Percentiles rank a stretch among this genome's conserved stretches.
phyloP scores from a whole-genome alignment of 768 basidiomycete species.

The Strobilomyces dryophilus region DNA sequence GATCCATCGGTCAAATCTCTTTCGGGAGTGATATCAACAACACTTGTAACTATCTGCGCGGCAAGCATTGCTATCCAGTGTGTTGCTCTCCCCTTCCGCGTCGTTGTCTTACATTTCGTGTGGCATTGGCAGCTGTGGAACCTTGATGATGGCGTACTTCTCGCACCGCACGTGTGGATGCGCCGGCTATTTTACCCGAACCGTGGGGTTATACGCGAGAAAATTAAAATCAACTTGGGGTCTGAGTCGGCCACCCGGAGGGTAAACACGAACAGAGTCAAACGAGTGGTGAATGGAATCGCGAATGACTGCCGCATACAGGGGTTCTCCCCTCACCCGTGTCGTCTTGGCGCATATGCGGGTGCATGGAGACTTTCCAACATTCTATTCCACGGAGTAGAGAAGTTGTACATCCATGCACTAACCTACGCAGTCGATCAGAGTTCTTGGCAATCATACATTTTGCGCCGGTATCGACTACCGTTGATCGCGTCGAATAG shows the following conservation, averaged over 20 bases:
- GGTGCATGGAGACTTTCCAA: neutral
- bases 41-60: conserved; percentile 16
- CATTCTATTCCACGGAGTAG: neutral
- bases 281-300: neutral
- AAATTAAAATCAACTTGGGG: neutral
- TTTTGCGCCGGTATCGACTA: neutral
- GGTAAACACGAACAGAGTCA: neutral
- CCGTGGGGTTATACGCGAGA: conserved; percentile 18
- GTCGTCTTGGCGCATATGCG: no score
- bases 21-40: conserved; percentile 23
- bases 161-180: conserved; percentile 21
- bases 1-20: conserved; percentile 26
- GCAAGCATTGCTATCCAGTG: conserved; percentile 24
- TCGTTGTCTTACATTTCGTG: neutral
- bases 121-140: conserved; percentile 14
- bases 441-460: no score
- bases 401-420: neutral
- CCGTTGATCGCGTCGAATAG: neutral
- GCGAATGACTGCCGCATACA: neutral
- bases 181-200: conserved; percentile 11
- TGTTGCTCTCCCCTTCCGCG: neutral
- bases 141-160: conserved; percentile 1
- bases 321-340: no score
- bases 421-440: neutral
- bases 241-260: neutral